Base-by-base conservation (phyloP, 2,329 filamentous ascomycete species). In the Didymella glomerata region DNA sequence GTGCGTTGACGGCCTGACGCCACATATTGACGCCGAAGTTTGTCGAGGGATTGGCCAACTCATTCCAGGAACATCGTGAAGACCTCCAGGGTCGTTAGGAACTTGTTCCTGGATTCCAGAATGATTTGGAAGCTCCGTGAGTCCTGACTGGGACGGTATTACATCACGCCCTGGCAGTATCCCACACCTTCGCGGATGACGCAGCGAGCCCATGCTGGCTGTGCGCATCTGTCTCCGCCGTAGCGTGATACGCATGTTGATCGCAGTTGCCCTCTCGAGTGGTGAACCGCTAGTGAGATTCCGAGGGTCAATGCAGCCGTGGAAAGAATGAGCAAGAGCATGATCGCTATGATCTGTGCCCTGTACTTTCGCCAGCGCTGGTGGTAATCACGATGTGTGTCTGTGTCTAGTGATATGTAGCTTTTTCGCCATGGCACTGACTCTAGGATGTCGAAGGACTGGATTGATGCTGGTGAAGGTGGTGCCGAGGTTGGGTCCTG, bases 371-470 rank as follows among this genome's bases (percentile, higher is more conserved):
- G 61, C 68, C 66, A 71, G 46, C 60, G 62, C 30, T 56, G 58
- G 18, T 38, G 54, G 27, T 50, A 54, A 28, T 42, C 25, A 41
- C 25, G 25, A n/a, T 47, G 32, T 25, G 41, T 27, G 22, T 50
- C 41, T 28, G 46, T 22, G 7, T 47, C 48, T 16, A 55, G 20
- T 8, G 52, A 24, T 28, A 60, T 69, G 60, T 74, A 70, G 38
- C 69, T 69, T 44, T 63, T 61, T 18, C 71, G 68, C 73, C 74
- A 76, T 45, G 73, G 69, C 41, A 72, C 67, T 22, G 63, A 68
- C 28, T 75, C 73, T 20, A 74, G 60, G 38, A 75, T 65, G 49
- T 76, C 73, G 54, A 77, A 74, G 16, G 73, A 72, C 52, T 76
- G 71, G 18, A 76, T 67, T 1, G 72, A 74, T 10, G 72, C 68